Evolutionary conservation across 768 basidiomycete genomes (phyloP).

Genomic region (Boletus edulis): DNA sequence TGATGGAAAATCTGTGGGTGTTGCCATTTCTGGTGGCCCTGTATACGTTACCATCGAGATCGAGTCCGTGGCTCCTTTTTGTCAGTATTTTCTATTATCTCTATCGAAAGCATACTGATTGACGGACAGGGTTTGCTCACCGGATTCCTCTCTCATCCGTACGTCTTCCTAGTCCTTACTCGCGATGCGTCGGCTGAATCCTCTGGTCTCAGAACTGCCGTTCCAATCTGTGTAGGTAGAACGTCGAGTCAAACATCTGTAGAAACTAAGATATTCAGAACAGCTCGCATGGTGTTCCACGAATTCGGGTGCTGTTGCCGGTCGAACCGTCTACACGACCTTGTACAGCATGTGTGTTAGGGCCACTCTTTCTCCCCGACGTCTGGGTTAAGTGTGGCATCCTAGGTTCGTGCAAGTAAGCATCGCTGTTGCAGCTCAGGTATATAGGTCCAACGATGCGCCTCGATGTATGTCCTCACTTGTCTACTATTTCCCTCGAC

Average conservation of each 20-base stretch:
- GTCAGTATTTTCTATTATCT: slow-evolving; percentile 29
- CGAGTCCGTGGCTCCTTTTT: slow-evolving; percentile 54
- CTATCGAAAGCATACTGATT: background rate
- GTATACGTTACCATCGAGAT: slow-evolving; percentile 44
- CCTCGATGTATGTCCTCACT: slow-evolving; percentile 44
- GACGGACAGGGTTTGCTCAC: slow-evolving; percentile 38
- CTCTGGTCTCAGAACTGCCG: slow-evolving; percentile 35
- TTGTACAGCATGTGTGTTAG: slow-evolving; percentile 50
- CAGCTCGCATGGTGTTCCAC: slow-evolving; percentile 58
- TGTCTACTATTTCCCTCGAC: too few species aligned
- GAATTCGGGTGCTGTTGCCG: slow-evolving; percentile 58
- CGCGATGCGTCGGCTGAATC: background rate
- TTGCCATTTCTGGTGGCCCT: slow-evolving; percentile 60
- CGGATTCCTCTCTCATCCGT: slow-evolving; percentile 47
- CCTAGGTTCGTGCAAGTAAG: slow-evolving; percentile 43
- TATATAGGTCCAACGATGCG: slow-evolving; percentile 58
- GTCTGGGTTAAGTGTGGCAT: background rate
- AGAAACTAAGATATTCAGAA: background rate
- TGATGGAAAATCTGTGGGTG: slow-evolving; percentile 56
- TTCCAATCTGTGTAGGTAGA: slow-evolving; percentile 44
- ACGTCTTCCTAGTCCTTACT: background rate
- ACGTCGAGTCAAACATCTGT: background rate
- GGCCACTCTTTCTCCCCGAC: background rate
- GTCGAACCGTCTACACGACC: slow-evolving; percentile 57
- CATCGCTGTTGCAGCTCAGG: slow-evolving; percentile 46